Evolutionary conservation across 164 flowering plant genomes (phyloP), one percentile per base, ranked within the genome.

Genomic region (Akebia trifoliata): DNA sequence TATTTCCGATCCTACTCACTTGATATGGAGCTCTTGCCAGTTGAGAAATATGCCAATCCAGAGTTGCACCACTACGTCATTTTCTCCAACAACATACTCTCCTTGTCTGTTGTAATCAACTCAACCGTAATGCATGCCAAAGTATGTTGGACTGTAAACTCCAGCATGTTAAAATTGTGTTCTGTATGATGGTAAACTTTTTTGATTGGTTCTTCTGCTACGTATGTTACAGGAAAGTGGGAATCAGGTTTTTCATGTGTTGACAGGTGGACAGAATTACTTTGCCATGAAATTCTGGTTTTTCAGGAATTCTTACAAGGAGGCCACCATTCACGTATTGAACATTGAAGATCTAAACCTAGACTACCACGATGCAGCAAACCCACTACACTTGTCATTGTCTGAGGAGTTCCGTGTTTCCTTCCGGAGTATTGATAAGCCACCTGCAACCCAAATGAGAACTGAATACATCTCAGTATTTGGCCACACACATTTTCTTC

Each of bases 281-380:
- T 83, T 72, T 74, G 87, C 95, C 53, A 90, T 88, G 91, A 86
- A 78, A 54, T 58, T 73, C 8, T 94, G 99, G 99, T 94, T 84
- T 72, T 54, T 39, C 28, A 76, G 69, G 56, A 76, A 80, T 60
- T 63, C 68, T 8, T 86, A 73, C 50, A 73, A 67, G 74, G 76
- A 80, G 40, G 89, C 93, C n/a, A 54, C 77, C 25, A 75, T 87
- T 67, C 75, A 78, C 32, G 90, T 94, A 11, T 56, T 85, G 70
- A 87, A 90, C 57, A 67, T 87, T 61, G 97, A 94, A 65, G 78
- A 84, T 50, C 67, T 74, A 57, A 67, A 73, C 20, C 59, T 74
- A 59, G 57, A 75, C 15, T 37, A 52, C 60, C 69, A 43, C 36
- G 70, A 73, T 50, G 47, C 49, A 54, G 58, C 53, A 25, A 62